Evolutionary conservation across 225 moss, liverwort and hornwort species (phyloP), one percentile per base, ranked within the genome.

Genomic region (Thuidium tamariscinum): DNA sequence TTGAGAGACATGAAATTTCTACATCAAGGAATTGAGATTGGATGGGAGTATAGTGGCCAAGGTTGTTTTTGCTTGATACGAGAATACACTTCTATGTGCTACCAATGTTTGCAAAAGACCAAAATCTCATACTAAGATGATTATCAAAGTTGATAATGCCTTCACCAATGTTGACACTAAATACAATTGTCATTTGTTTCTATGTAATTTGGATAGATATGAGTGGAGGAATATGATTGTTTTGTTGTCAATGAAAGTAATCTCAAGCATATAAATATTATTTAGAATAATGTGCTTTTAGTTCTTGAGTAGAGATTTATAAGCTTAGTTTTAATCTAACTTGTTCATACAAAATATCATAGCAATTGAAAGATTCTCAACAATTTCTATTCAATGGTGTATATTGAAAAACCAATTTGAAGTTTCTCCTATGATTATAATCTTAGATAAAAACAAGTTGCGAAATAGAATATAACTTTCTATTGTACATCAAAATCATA

Each of bases 1-100:
- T 69, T 23, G 0, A 69, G 0, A 69, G 0, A 4, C 4, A 41
- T 69, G 26, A 69, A 8, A 26, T 69, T 25, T 0, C 7, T 2
- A 8, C 23, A 41, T 25, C 0, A 23, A 41, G 5, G 26, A 69
- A 25, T 69, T 41, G 41, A 41, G 5, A 41, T 41, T 69, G 2
- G 4, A 41, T 0, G 26, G 26, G 0, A 69, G 0, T 41, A 41
- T 26, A 15, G 2, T 25, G 2, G 4, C 1, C 4, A 0, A 15
- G 41, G 25, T 69, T 41, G 41, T 8, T 39, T 41, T 69, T 69
- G 2, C 2, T 69, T 15, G 13, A 69, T 69, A 26, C 15, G 3
- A 69, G 2, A 41, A 2, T 41, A 41, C 0, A 39, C 25, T 14
- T 7, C 5, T 7, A 69, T 41, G 5, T 8, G 2, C 0, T 0